Percentiles rank a stretch among this genome's conserved stretches.
Conservation (phyloP, 1,284 basidiomycete species). For the Stygiomarasmius scandens region DNA sequence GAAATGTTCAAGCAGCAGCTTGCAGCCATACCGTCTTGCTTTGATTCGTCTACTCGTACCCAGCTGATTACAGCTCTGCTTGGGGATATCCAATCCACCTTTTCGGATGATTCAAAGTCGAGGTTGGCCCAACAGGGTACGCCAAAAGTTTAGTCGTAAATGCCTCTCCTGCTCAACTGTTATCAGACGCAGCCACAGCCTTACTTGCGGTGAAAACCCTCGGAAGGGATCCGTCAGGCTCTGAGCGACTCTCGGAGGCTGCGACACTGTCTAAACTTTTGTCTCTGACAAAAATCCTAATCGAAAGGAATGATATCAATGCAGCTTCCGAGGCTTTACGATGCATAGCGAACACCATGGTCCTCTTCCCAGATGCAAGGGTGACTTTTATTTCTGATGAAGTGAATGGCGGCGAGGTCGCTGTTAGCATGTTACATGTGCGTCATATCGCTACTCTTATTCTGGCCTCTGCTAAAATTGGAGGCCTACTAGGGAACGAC, state of each 20-base stretch:
- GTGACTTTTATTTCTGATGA: slow-evolving; percentile 55
- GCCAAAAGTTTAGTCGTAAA: slow-evolving; percentile 9
- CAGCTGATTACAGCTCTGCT: slow-evolving; percentile 54
- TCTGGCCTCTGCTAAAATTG: not conserved
- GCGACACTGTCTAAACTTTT: slow-evolving; percentile 58
- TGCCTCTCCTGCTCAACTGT: slow-evolving; percentile 6
- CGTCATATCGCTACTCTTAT: slow-evolving; percentile 20
- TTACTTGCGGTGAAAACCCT: slow-evolving; percentile 76
- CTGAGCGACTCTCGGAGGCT: slow-evolving; percentile 58
- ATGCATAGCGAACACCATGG: slow-evolving; percentile 74
- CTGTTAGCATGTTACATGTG: slow-evolving; percentile 65
- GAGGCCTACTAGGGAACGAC: slow-evolving; percentile 55
- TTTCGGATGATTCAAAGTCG: slow-evolving; percentile 44
- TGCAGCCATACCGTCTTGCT: slow-evolving; percentile 37
- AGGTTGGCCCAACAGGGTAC: slow-evolving; percentile 48
- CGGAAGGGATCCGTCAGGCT: slow-evolving; percentile 72
- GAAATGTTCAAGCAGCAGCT: not conserved
- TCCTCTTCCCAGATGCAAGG: slow-evolving; percentile 67
- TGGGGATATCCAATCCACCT: slow-evolving; percentile 51
- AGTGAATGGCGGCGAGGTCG: slow-evolving; percentile 63
- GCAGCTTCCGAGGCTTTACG: slow-evolving; percentile 71
- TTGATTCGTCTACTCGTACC: slow-evolving; percentile 41
- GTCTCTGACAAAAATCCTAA: slow-evolving; percentile 37
- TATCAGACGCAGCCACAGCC: slow-evolving; percentile 62
- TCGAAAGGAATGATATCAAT: slow-evolving; percentile 58